Conservation (phyloP, 2,329 filamentous ascomycete genomes). For the Coleophoma cylindrospora region DNA sequence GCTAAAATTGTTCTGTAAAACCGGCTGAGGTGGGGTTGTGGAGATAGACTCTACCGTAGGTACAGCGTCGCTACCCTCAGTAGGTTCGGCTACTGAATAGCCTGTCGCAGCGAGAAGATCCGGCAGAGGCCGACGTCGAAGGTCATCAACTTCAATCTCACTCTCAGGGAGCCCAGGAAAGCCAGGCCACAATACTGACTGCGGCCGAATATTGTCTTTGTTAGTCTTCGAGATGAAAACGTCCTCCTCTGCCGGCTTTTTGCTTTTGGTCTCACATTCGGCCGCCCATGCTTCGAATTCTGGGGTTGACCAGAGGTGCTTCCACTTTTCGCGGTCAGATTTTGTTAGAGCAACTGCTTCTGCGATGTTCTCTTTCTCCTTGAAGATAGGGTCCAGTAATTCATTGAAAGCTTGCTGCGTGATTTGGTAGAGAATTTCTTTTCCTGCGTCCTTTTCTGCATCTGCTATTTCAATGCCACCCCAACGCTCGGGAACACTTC, state of each 20-base stretch:
- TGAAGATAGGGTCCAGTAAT: conserved; percentile 82
- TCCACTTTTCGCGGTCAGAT: conserved; percentile 52
- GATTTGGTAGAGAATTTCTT: conserved; percentile 79
- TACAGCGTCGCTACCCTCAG: conserved; percentile 30
- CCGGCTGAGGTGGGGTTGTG: not conserved
- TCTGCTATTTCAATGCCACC: conserved; percentile 74
- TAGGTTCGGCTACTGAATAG: conserved; percentile 15
- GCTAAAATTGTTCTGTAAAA: not conserved
- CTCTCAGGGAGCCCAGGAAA: conserved; percentile 9
- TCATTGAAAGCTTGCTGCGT: conserved; percentile 93
- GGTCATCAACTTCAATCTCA: conserved; percentile 20
- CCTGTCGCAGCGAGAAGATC: conserved; percentile 21
- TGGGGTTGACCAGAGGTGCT: conserved; percentile 40
- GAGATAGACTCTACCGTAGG: conserved; percentile 23
- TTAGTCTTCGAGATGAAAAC: not conserved
- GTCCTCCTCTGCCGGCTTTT: conserved; percentile 1
- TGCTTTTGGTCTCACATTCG: conserved; percentile 7
- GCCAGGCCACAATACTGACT: conserved; percentile 9
- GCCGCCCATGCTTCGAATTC: conserved; percentile 29
- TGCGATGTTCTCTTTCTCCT: conserved; percentile 70
- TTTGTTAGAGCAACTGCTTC: conserved; percentile 62
- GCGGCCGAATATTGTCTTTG: not conserved
- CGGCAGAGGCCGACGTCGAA: conserved; percentile 19
- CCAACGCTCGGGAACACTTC: conserved; percentile 69
- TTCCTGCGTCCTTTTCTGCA: conserved; percentile 70